phyloP scores from a whole-genome alignment of 2,329 filamentous ascomycete species.

The Fusarium nanum region DNA sequence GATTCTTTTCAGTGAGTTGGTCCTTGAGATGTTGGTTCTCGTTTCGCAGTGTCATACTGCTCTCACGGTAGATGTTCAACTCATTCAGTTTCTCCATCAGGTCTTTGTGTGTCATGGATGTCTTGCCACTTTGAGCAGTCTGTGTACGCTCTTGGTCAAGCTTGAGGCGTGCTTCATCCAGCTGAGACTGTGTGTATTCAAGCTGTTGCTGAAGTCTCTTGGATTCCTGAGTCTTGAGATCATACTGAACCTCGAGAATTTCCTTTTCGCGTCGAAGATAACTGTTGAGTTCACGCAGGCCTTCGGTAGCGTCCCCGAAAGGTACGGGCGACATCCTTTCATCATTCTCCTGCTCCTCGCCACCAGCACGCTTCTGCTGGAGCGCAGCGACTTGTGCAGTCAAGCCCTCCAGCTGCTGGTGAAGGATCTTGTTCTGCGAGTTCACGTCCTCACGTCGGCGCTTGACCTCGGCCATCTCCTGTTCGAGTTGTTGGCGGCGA shows the following conservation, averaged over 20 bases:
- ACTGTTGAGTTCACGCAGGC: constrained; percentile 88
- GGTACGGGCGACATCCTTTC: constrained; percentile 65
- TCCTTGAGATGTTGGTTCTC: constrained; percentile 84
- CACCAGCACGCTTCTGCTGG: constrained; percentile 75
- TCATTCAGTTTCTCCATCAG: constrained; percentile 96
- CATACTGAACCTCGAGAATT: constrained; percentile 95
- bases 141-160: constrained; percentile 88
- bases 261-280: constrained; percentile 97
- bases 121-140: constrained; percentile 78
- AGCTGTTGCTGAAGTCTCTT: constrained; percentile 92
- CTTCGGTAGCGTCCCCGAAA: constrained; percentile 73
- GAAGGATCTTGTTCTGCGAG: constrained; percentile 89
- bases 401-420: constrained; percentile 88
- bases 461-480: constrained; percentile 83
- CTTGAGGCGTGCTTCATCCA: constrained; percentile 89
- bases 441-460: constrained; percentile 84
- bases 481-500: constrained; percentile 81
- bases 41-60: constrained; percentile 88
- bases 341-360: constrained; percentile 59
- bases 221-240: constrained; percentile 86
- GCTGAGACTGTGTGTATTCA: constrained; percentile 84
- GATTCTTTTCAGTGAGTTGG: constrained; percentile 78
- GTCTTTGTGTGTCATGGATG: constrained; percentile 84
- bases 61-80: constrained; percentile 95
- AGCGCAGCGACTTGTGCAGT: constrained; percentile 81